Conservation (phyloP, 2,329 filamentous ascomycete genomes). For the Decorospora gaudefroyi region DNA sequence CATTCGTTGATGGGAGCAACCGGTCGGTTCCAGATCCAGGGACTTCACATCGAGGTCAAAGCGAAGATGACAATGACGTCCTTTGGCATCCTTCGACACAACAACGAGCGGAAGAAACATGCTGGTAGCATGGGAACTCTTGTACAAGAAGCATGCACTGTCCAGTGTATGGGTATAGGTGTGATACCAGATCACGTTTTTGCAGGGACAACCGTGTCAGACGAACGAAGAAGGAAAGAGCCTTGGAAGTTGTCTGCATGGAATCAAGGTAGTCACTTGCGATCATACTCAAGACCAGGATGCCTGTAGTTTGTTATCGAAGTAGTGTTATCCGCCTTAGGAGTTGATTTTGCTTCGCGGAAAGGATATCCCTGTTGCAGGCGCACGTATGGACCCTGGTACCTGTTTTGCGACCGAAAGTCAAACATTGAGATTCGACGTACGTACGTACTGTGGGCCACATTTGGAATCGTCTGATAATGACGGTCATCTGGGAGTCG, state of each 20-base stretch:
- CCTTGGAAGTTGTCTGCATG: constrained; percentile 20
- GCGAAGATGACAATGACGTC: constrained; percentile 37
- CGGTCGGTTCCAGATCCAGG: constrained; percentile 21
- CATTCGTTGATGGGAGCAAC: constrained; percentile 39
- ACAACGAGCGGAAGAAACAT: constrained; percentile 8
- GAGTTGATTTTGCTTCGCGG: constrained; percentile 22
- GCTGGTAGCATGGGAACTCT: constrained; percentile 23
- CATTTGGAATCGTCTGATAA: constrained; percentile 18
- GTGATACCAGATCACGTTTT: constrained; percentile 9
- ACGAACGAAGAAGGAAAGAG: constrained; percentile 10
- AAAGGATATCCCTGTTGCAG: constrained; percentile 33
- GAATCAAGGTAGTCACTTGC: constrained; percentile 22
- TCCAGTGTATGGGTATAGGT: constrained; percentile 12
- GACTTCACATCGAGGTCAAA: constrained; percentile 24
- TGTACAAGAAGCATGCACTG: constrained; percentile 26
- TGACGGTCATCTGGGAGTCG: constrained; percentile 14
- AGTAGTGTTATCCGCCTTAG: constrained; percentile 19
- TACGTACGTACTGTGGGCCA: constrained; percentile 6
- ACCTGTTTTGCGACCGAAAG: constrained; percentile 25
- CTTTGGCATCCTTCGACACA: constrained; percentile 11
- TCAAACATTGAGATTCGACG: constrained; percentile 24
- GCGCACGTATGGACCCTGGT: constrained; percentile 16
- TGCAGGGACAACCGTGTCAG: constrained; percentile 11
- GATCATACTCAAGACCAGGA: constrained; percentile 17
- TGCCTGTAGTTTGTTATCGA: constrained; percentile 24